These are phyloP conservation scores for Coemansia aciculifera DNA, from an alignment of 192 early-diverging fungal species.

Conservation along the genomic window DNA sequence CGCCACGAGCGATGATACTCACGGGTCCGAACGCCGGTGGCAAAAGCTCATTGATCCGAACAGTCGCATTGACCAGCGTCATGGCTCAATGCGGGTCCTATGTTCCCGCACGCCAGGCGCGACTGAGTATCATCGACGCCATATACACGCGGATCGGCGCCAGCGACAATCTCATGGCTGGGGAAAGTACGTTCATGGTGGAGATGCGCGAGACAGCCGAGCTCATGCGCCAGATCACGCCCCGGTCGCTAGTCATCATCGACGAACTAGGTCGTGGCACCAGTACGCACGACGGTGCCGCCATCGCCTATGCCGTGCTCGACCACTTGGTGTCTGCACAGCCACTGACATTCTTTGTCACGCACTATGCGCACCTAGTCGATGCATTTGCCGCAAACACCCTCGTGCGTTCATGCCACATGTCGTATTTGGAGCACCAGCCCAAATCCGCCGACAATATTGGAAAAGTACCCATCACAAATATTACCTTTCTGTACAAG, in stretches of 20 bases:
- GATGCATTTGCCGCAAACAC: constrained; percentile 39
- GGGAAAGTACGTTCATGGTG: constrained; percentile 95
- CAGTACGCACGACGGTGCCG: constrained; percentile 94
- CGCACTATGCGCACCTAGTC: constrained; percentile 91
- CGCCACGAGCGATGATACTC: constrained; percentile 70
- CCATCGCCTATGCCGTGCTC: constrained; percentile 92
- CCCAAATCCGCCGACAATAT: constrained; percentile 69
- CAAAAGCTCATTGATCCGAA: constrained; percentile 92
- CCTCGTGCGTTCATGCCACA: constrained; percentile 31
- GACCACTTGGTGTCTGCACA: constrained; percentile 74
- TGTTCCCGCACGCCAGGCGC: constrained; percentile 77
- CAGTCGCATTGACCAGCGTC: constrained; percentile 87
- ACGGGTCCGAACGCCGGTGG: constrained; percentile 99
- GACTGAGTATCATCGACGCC: constrained; percentile 81
- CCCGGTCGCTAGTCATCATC: constrained; percentile 84
- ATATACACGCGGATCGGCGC: constrained; percentile 97
- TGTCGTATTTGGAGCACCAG: constrained; percentile 59
- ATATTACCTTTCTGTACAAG: constrained; percentile 94
- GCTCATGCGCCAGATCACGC: constrained; percentile 85
- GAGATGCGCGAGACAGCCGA: constrained; percentile 92
- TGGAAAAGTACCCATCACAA: constrained; percentile 53
- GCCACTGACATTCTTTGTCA: constrained; percentile 89
- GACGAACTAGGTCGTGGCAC: constrained; percentile 98
- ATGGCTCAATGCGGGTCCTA: constrained; percentile 96
- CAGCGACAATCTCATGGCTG: constrained; percentile 90